Evolutionary conservation across 2,329 filamentous ascomycete genomes (phyloP), one percentile per base, ranked within the genome.

Genomic region (Colletotrichum theobromicola): DNA sequence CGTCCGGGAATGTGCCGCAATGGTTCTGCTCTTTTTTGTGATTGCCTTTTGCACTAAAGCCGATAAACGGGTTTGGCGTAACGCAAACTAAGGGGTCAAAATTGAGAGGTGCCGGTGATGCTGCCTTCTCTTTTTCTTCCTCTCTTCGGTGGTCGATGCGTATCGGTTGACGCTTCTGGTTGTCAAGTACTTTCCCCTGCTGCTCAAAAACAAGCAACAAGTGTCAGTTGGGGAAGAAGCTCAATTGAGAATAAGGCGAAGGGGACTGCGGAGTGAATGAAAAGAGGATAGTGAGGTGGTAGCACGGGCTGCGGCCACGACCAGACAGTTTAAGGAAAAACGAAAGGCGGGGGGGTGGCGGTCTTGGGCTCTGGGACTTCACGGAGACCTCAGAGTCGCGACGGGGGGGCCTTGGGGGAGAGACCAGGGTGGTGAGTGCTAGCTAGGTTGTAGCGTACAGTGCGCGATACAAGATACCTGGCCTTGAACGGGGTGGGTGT

Each of bases 201-300:
- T 64, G 77, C 15, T 26, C 12, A n/a, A 82, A 81, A 83, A 82
- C 80, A 82, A 82, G 80, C 80, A 83, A 80, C 80, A 81, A 82
- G 79, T 78, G 81, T 81, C 84, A 83, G 80, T 80, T 75, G 79
- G 82, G 81, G 78, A 81, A 79, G 78, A 80, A 79, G 78, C 75
- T 76, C 68, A 67, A 76, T 77, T 75, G 74, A 75, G 75, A 34
- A 86, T 86, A 82, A 84, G 85, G 85, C 77, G 80, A 83, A 87
- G 84, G 83, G 85, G 83, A 85, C 83, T 85, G 84, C 85, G 84
- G 83, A 85, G 84, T 86, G 85, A 79, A 83, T 86, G 84, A 87
- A 87, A 87, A 86, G 84, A 87, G 85, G 82, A 86, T 87, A 87
- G 85, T 82, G 84, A 86, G 84, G 83, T 86, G 82, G 85, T 87